These are phyloP conservation scores for Diospyros kaki DNA, from an alignment of 148 eudicot species.

Conservation along the genomic window DNA sequence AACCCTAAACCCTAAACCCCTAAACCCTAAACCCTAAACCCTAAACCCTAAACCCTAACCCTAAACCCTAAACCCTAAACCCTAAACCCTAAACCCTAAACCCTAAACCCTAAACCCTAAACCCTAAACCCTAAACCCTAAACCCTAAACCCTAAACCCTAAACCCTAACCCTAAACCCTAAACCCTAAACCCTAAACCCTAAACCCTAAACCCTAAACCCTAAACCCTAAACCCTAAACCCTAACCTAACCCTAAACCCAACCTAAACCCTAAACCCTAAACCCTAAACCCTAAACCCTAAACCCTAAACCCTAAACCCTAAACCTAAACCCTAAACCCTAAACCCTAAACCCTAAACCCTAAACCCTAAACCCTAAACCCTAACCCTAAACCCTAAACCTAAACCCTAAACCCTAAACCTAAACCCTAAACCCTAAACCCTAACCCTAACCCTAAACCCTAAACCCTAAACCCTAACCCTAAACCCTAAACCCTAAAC, in stretches of 20 bases:
- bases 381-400: not conserved
- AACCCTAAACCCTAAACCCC: too few relatives aligned
- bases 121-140: too few relatives aligned
- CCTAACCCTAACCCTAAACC: not conserved
- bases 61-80: slow-evolving; percentile 4
- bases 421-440: slow-evolving; percentile 9
- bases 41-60: too few relatives aligned
- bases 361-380: not conserved
- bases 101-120: too few relatives aligned
- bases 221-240: too few relatives aligned
- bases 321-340: slow-evolving; percentile 8
- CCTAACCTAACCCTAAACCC: too few relatives aligned
- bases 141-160: too few relatives aligned
- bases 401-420: slow-evolving; percentile 10
- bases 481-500: slow-evolving; percentile 10
- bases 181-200: slow-evolving; percentile 9
- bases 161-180: slow-evolving; percentile 7
- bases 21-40: too few relatives aligned
- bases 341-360: slow-evolving; percentile 10
- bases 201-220: slow-evolving; percentile 2
- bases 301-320: slow-evolving; percentile 11
- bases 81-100: too few relatives aligned
- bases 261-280: slow-evolving; percentile 9
- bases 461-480: not conserved
- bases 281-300: slow-evolving; percentile 9